A percentile compares a stretch with the other conserved stretches of the same genome.
These are phyloP conservation scores for Pestalotiopsis sp. DNA, from an alignment of 2,329 filamentous ascomycete genomes.

Conservation along the genomic window DNA sequence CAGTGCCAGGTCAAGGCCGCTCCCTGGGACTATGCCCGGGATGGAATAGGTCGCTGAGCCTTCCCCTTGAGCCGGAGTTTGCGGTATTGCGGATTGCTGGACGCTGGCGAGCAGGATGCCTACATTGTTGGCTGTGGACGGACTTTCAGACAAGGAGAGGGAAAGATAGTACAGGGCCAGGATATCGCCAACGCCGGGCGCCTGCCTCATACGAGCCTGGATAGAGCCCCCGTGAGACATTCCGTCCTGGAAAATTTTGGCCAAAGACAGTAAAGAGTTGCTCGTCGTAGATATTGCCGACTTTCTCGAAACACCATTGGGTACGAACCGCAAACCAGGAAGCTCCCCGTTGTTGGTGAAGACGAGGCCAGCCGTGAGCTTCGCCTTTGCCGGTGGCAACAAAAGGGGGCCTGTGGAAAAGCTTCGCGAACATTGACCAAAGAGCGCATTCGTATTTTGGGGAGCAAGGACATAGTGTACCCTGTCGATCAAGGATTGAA, in stretches of 20 bases:
- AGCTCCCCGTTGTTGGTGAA: constrained; percentile 77
- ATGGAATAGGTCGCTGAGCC: constrained; percentile 50
- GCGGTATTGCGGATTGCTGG: constrained; percentile 63
- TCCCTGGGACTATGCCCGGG: constrained; percentile 82
- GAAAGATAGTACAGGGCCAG: constrained; percentile 94
- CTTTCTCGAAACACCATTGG: constrained; percentile 71
- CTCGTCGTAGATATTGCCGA: constrained; percentile 91
- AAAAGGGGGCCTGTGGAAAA: constrained; percentile 66
- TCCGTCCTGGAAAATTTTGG: constrained; percentile 96
- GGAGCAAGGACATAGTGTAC: constrained; percentile 73
- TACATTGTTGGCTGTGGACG: constrained; percentile 97
- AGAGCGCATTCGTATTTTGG: constrained; percentile 33
- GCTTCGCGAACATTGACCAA: constrained; percentile 32
- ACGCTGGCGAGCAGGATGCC: constrained; percentile 95
- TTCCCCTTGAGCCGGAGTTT: constrained; percentile 30
- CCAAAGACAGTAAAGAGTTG: constrained; percentile 90
- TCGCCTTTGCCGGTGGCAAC: constrained; percentile 79
- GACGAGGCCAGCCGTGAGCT: constrained; percentile 79
- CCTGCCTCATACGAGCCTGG: constrained; percentile 58
- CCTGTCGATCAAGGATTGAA: constrained; percentile 76
- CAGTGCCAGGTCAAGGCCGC: constrained; percentile 83
- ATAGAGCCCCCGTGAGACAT: constrained; percentile 74
- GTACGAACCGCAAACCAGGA: constrained; percentile 75
- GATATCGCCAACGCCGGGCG: constrained; percentile 86
- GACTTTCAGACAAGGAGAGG: constrained; percentile 89